Percentiles rank a stretch among this genome's conserved stretches.
Evolutionary conservation across 768 basidiomycete genomes (phyloP).

Genomic region (Lentinula detonsa): DNA sequence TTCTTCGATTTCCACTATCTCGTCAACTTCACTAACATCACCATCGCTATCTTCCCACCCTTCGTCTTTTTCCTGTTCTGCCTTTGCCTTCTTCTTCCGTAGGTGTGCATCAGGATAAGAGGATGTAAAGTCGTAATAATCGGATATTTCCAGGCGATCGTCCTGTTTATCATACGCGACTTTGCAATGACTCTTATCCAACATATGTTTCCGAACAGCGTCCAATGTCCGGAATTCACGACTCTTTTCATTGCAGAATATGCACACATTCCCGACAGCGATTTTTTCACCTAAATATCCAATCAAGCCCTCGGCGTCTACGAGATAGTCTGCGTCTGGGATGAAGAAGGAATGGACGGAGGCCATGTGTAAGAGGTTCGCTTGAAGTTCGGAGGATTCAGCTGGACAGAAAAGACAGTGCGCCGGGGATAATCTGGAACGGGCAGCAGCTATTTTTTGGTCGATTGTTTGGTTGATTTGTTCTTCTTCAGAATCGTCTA

Average conservation of each 20-base stretch:
- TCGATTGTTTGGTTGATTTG: slow-evolving; percentile 58
- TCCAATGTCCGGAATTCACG: slow-evolving; percentile 79
- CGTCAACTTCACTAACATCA: slow-evolving; percentile 22
- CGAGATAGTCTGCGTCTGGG: slow-evolving; percentile 87
- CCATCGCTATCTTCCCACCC: slow-evolving; percentile 32
- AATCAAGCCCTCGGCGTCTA: slow-evolving; percentile 78
- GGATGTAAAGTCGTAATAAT: slow-evolving; percentile 86
- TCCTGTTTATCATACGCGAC: slow-evolving; percentile 80
- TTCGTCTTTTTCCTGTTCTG: slow-evolving; percentile 20
- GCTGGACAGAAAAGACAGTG: slow-evolving; percentile 85
- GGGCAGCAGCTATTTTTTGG: slow-evolving; percentile 67
- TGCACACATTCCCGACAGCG: slow-evolving; percentile 87
- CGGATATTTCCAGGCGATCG: slow-evolving; percentile 83
- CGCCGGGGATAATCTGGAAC: slow-evolving; percentile 50
- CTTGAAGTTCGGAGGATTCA: slow-evolving; percentile 44
- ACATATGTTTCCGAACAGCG: slow-evolving; percentile 93
- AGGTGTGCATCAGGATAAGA: slow-evolving; percentile 60
- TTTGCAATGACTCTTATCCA: slow-evolving; percentile 95
- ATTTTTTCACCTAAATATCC: slow-evolving; percentile 89
- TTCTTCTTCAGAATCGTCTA: slow-evolving; percentile 31
- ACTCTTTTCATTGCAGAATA: slow-evolving; percentile 82
- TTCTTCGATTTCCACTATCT: slow-evolving; percentile 31
- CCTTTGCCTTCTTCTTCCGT: slow-evolving; percentile 20
- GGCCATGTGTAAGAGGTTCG: slow-evolving; percentile 86
- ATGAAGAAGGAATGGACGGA: slow-evolving; percentile 88